phyloP scores from a whole-genome alignment of 352 stramenopile species.

The Paralagenidium karlingii region DNA sequence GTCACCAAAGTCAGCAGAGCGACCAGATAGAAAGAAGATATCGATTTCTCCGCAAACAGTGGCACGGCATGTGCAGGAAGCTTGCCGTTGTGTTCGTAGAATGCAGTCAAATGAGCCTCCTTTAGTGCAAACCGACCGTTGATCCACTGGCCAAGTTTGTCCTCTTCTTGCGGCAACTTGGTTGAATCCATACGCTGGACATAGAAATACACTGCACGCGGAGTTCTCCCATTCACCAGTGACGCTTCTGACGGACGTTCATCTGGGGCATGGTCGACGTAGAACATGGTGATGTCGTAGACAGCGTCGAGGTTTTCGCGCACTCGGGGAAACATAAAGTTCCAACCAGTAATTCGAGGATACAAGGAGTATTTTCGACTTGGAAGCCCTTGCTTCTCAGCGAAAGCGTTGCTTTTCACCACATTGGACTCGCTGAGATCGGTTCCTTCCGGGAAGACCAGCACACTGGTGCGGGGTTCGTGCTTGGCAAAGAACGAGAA shows the following conservation, averaged over 20 bases:
- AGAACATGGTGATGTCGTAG: slow-evolving; percentile 79
- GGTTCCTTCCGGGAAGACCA: slow-evolving; percentile 75
- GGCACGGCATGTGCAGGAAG: slow-evolving; percentile 30
- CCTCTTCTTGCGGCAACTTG: slow-evolving; percentile 18
- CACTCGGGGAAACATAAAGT: slow-evolving; percentile 57
- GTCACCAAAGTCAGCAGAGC: too few species aligned
- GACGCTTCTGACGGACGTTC: slow-evolving; percentile 57
- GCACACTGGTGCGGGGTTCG: slow-evolving; percentile 45
- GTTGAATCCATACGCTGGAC: slow-evolving; percentile 28
- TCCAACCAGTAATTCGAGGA: slow-evolving; percentile 61
- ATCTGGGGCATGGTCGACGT: slow-evolving; percentile 41
- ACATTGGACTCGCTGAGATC: slow-evolving; percentile 57
- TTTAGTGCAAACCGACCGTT: slow-evolving; percentile 54
- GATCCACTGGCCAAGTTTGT: slow-evolving; percentile 38
- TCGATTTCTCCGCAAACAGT: slow-evolving; percentile 25
- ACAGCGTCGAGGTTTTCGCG: slow-evolving; percentile 41
- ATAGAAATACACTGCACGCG: slow-evolving; percentile 56
- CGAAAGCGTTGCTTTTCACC: slow-evolving; percentile 45
- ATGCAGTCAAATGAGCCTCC: slow-evolving; percentile 40
- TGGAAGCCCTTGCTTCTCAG: slow-evolving; percentile 26
- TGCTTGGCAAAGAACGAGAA: slow-evolving; percentile 33
- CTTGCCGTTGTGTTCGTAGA: slow-evolving; percentile 40
- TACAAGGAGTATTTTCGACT: slow-evolving; percentile 55
- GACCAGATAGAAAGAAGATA: slow-evolving; percentile 13
- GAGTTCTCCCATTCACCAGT: slow-evolving; percentile 41